Base-by-base conservation (phyloP, 495 filamentous ascomycete genomes). In the Neurospora hispaniola region DNA sequence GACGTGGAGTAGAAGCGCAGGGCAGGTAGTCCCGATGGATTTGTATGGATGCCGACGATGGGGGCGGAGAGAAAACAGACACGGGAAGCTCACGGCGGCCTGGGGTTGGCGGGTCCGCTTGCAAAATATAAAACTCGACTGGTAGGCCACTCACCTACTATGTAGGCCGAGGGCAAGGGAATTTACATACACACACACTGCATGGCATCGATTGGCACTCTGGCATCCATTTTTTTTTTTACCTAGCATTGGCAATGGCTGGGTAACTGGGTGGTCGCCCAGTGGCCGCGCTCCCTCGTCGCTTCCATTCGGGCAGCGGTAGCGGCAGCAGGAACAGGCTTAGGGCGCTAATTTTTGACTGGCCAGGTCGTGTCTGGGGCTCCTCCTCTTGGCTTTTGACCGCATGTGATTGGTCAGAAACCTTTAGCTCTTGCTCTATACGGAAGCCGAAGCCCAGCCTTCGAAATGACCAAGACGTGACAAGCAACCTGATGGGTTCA, bases 391-490 rank as follows among this genome's bases (percentile, higher is more conserved):
- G 14, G 23, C 23, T 66, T 66, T 31, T 18, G 3, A 6, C 14
- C 11, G 12, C 6, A 35, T 14, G 20, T 43, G 42, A 79, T 78
- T 79, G 76, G 77, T 39, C 7, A 4, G 43, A 23, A 16, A 18
- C n/a, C 71, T 23, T 40, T 10, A 46, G 59, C 72, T 74, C 71
- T 74, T 76, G 44, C 75, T 71, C 35, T 38, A 72, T 69, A 68
- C 69, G 74, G 75, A 69, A 74, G 54, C 66, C 74, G 42, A 70
- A 71, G 59, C 71, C 77, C 77, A 78, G 77, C 74, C 77, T 71
- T 73, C 74, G 77, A 78, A 76, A 78, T 78, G 75, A 78, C 72
- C 72, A 74, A 74, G 69, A 70, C 42, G 70, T 9, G 68, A 69
- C 39, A 42, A 62, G 54, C 54, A 62, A 62, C 27, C 54, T 62